phyloP scores from a whole-genome alignment of 192 early-diverging fungal genomes.

The Pilobolus umbonatus region DNA sequence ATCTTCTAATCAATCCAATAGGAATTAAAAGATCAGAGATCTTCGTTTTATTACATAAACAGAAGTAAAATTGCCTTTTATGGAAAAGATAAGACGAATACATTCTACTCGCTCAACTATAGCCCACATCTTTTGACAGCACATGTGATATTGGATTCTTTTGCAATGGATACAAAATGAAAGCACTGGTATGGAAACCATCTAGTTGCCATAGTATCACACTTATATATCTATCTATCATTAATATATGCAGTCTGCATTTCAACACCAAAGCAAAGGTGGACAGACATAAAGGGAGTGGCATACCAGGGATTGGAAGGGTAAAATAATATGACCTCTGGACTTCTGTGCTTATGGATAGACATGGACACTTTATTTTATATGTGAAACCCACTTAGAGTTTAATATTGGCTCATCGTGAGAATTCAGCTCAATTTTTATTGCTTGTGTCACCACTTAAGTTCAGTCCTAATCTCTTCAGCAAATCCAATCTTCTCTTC shows the following conservation, averaged over 20 bases:
- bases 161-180: background rate
- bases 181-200: background rate
- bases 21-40: background rate
- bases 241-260: too few species aligned
- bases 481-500: too few species aligned
- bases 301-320: background rate
- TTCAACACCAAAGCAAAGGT: too few species aligned
- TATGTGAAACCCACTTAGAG: too few species aligned
- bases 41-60: background rate
- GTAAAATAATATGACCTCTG: background rate
- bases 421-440: too few species aligned
- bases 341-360: too few species aligned
- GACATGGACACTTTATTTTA: too few species aligned
- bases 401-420: too few species aligned
- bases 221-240: background rate
- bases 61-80: background rate
- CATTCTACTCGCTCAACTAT: slow-evolving; percentile 6
- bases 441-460: too few species aligned
- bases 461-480: too few species aligned
- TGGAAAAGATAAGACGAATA: slow-evolving; percentile 12
- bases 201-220: background rate
- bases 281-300: too few species aligned
- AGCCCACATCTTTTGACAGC: slow-evolving; percentile 13
- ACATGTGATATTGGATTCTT: background rate
- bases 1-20: background rate